Base-by-base conservation (phyloP, 2,329 filamentous ascomycete species). In the Xylaria sp. region DNA sequence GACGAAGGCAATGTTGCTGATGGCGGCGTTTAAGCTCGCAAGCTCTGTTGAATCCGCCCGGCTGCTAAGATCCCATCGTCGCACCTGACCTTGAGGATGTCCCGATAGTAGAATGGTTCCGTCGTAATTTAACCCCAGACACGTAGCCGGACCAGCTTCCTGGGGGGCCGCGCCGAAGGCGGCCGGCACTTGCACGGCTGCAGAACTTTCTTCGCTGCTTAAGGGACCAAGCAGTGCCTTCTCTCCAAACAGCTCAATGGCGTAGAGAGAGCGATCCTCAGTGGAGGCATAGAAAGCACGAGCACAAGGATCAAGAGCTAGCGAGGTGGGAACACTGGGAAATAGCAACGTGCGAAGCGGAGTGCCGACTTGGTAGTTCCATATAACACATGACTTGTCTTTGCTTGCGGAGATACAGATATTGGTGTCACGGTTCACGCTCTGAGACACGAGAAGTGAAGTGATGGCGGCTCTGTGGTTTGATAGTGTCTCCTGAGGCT, bases 351-450 rank as follows among this genome's bases (percentile, higher is more conserved):
- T 98, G 52, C 94, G 89, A 66, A 98, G 83, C 12, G 91, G 85
- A 69, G 89, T 88, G 48, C 93, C 93, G 0, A 89, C 92, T 70
- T 90, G 89, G 78, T 97, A 97, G 81, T 98, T 94, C 96, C 96
- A 99, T 69, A 97, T 86, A 76, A 97, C 91, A 74, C 93, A 93
- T 8, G 93, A 96, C 81, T 93, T 94, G 82, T 98, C 96, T 75
- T 89, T 90, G 73, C 93, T 93, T 7, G 91, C 89, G 2, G 95
- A 97, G 23, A 98, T 87, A 68, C 92, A 94, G 70, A 98, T 90
- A 79, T 93, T 95, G 68, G 91, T 91, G 75, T 90, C 88, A 18
- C 82, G 78, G 78, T 89, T 91, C 69, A 86, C 84, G 77, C 91
- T 91, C 76, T 92, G 89, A 20, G 92, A 91, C 52, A 87, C 81